These are phyloP conservation scores for Petunia axillaris DNA, from an alignment of 257 asterid species.

Conservation along the genomic window DNA sequence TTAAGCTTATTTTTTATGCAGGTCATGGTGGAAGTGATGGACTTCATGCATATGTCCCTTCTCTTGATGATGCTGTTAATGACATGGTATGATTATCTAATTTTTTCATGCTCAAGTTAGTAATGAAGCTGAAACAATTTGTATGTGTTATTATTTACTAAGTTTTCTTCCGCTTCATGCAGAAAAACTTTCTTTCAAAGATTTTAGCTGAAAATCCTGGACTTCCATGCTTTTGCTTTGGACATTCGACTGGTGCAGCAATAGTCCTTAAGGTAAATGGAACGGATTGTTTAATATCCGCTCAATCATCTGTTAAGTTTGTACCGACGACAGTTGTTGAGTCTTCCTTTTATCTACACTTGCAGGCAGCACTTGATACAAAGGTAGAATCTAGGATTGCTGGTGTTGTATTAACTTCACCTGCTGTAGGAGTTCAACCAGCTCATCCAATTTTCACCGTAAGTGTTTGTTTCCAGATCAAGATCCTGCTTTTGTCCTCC, in stretches of 20 bases:
- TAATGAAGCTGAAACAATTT: background rate
- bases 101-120: background rate
- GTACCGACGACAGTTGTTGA: background rate
- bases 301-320: background rate
- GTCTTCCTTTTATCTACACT: constrained; percentile 17
- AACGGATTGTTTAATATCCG: background rate
- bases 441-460: constrained; percentile 82
- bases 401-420: constrained; percentile 84
- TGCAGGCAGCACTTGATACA: constrained; percentile 80
- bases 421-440: constrained; percentile 92
- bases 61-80: constrained; percentile 73
- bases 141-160: constrained; percentile 9
- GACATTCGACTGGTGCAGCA: constrained; percentile 96
- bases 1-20: constrained; percentile 29
- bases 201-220: constrained; percentile 66
- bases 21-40: constrained; percentile 99
- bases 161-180: background rate
- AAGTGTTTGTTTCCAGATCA: constrained; percentile 24
- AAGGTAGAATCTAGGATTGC: constrained; percentile 57
- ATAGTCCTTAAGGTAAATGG: constrained; percentile 72
- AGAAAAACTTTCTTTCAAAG: constrained; percentile 69
- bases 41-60: constrained; percentile 85
- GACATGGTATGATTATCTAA: constrained; percentile 56
- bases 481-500: background rate
- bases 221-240: constrained; percentile 83